These are phyloP conservation scores for Limonomyces culmigenus DNA, from an alignment of 1,284 basidiomycete genomes.

Conservation along the genomic window DNA sequence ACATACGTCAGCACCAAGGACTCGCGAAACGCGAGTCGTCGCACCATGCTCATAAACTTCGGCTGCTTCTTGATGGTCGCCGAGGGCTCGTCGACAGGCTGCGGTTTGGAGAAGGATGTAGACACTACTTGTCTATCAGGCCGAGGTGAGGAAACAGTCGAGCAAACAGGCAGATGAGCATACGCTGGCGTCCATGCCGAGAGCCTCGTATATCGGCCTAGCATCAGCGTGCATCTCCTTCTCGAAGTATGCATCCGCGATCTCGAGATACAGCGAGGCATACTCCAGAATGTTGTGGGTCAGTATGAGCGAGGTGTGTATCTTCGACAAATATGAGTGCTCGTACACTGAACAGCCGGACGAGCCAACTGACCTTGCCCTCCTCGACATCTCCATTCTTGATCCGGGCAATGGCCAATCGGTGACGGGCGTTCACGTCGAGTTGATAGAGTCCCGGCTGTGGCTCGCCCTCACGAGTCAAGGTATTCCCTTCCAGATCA, in stretches of 20 bases:
- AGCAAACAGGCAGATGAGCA: conserved; percentile 8
- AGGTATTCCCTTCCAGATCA: conserved; percentile 14
- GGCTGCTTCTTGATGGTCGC: conserved; percentile 56
- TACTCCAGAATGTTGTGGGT: conserved; percentile 61
- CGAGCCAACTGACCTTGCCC: conserved; percentile 43
- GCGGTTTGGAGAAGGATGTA: conserved; percentile 55
- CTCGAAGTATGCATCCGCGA: conserved; percentile 75
- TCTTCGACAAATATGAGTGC: conserved; percentile 21
- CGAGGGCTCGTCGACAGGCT: conserved; percentile 57
- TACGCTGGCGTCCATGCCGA: conserved; percentile 60
- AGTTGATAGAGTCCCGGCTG: conserved; percentile 43
- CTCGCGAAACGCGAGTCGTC: conserved; percentile 9
- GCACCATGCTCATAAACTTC: conserved; percentile 73
- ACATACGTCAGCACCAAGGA: conserved; percentile 1
- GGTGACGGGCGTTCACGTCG: conserved; percentile 70
- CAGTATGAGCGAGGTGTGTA: conserved; percentile 61
- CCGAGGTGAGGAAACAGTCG: background rate
- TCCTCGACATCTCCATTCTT: conserved; percentile 70
- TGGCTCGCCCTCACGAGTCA: conserved; percentile 11
- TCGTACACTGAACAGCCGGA: background rate
- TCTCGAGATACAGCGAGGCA: conserved; percentile 62
- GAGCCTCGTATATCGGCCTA: conserved; percentile 57
- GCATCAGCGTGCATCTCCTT: conserved; percentile 59
- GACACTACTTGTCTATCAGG: conserved; percentile 43
- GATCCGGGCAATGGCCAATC: conserved; percentile 76